Evolutionary conservation across 805 yeast species (phyloP).

Genomic region (Nakazawaea sp.): DNA sequence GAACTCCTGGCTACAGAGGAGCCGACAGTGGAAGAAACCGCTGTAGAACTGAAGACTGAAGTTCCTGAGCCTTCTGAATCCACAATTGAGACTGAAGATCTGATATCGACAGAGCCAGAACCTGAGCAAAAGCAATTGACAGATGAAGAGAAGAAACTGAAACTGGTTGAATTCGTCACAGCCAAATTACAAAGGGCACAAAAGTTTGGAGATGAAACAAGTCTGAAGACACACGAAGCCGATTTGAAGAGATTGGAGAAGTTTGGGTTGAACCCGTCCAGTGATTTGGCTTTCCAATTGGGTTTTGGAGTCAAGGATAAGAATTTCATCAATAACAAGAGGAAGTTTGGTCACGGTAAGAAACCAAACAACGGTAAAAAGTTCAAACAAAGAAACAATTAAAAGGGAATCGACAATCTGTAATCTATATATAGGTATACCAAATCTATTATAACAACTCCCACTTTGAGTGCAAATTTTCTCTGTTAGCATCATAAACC

Average conservation of each 20-base stretch:
- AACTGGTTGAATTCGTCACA: conserved; percentile 60
- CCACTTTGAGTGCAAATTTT: background rate
- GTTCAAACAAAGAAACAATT: background rate
- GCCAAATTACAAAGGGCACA: conserved; percentile 66
- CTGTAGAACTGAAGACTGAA: conserved; percentile 8
- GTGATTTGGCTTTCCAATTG: conserved; percentile 60
- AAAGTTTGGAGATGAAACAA: conserved; percentile 64
- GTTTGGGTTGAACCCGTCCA: conserved; percentile 71
- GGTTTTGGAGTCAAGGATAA: conserved; percentile 33
- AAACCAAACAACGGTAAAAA: background rate
- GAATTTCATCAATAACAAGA: conserved; percentile 1
- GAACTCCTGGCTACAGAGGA: conserved; percentile 6
- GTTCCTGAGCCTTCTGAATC: conserved; percentile 6
- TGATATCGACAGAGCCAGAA: too few relatives aligned
- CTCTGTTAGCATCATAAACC: background rate
- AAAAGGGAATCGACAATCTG: background rate
- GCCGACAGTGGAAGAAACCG: conserved; percentile 11
- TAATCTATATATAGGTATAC: background rate
- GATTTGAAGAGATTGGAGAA: conserved; percentile 69
- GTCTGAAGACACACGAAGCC: conserved; percentile 45
- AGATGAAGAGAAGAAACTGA: conserved; percentile 64
- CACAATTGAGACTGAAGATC: conserved; percentile 13
- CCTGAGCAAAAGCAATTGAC: conserved; percentile 33
- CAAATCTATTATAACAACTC: background rate
- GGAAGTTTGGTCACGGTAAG: background rate